phyloP scores from a whole-genome alignment of 257 asterid species.

The Przewalskia tangutica region DNA sequence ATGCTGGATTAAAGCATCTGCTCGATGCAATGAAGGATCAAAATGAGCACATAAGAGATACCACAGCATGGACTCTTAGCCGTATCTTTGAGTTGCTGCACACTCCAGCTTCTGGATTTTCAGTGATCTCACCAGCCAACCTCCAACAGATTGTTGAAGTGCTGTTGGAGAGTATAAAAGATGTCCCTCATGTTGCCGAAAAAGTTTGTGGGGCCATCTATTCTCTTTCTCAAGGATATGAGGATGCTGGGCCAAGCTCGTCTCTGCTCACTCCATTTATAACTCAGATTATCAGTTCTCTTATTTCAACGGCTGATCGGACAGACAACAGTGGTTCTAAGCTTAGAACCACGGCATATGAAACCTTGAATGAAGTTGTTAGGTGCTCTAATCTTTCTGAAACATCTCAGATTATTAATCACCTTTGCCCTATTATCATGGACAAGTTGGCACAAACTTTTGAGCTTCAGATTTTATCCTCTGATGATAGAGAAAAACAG shows the following conservation, averaged over 20 bases:
- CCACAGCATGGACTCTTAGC: conserved; percentile 93
- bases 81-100: conserved; percentile 81
- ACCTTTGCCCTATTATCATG: conserved; percentile 68
- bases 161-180: conserved; percentile 52
- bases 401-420: conserved; percentile 45
- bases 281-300: conserved; percentile 44
- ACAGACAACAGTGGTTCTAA: conserved; percentile 60
- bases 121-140: conserved; percentile 58
- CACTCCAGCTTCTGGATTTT: conserved; percentile 48
- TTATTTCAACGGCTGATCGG: conserved; percentile 58
- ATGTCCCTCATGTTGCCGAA: conserved; percentile 73
- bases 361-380: conserved; percentile 67
- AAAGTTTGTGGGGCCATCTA: conserved; percentile 81
- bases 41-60: conserved; percentile 67
- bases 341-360: conserved; percentile 64
- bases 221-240: conserved; percentile 79
- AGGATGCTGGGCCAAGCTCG: conserved; percentile 64
- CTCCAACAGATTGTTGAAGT: conserved; percentile 45
- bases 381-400: conserved; percentile 64
- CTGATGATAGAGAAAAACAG: conserved; percentile 82
- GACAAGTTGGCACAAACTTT: conserved; percentile 52
- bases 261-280: conserved; percentile 56
- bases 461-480: conserved; percentile 44
- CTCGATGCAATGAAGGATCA: conserved; percentile 69
- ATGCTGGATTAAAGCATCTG: conserved; percentile 58